Evolutionary conservation across 2,329 filamentous ascomycete genomes (phyloP), one percentile per base, ranked within the genome.

Genomic region (Dactylonectria estremocensis): DNA sequence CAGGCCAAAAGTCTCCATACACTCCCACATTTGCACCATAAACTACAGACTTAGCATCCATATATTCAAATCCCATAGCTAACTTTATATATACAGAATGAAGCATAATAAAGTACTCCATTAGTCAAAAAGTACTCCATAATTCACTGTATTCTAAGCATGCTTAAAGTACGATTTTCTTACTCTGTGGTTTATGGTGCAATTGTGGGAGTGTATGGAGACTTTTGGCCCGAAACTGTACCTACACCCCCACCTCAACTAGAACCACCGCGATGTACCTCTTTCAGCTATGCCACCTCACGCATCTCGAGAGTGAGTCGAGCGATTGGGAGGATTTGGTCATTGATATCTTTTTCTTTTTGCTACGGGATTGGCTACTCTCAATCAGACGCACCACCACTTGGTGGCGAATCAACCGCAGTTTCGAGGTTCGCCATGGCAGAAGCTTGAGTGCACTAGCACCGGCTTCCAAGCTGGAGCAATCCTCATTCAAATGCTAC

Each of bases 381-480:
- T 70, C 60, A 70, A 73, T 69, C 68, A 67, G 66, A 72, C 63
- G 54, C 72, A 73, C 73, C 59, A 59, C 74, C 74, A 76, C 74
- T 76, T 76, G 74, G 73, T 67, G 61, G 68, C 68, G 68, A 72
- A 72, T 70, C 67, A 31, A 56, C 73, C 73, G 69, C 61, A 76
- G 70, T 69, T 66, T 70, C 65, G 69, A 73, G 70, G 67, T 71
- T 72, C 67, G 61, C 71, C 69, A 67, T 74, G 68, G 68, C 54
- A 67, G 71, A 74, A 75, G 74, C 57, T 63, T 58, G 58, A 58
- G 69, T 76, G 74, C 76, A 77, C 76, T 77, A 68, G 73, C 76
- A 77, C 69, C 65, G 68, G 68, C 70, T 72, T 73, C 73, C 50
- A 68, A 45, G 62, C 67, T 61, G 61, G 61, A 60, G 59, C 46